Evolutionary conservation across 805 yeast genomes (phyloP).

Genomic region (Isabelozyma gotoi): DNA sequence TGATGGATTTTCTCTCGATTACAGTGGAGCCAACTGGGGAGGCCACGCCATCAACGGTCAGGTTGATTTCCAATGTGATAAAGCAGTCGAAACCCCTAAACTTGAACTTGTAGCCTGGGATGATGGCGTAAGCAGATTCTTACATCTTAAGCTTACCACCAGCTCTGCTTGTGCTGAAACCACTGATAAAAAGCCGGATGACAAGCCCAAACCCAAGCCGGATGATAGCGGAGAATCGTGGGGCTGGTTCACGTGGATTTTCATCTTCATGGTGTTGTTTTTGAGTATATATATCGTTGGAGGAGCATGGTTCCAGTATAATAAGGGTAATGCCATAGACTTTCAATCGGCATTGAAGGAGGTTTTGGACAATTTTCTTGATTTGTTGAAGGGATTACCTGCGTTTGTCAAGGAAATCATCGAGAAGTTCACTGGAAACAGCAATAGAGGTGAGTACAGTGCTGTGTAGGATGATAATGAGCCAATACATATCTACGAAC

Average conservation of each 20-base stretch:
- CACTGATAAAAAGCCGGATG: slow-evolving; percentile 24
- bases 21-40: slow-evolving; percentile 74
- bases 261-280: slow-evolving; percentile 68
- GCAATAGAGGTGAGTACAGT: slow-evolving; percentile 84
- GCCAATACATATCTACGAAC: no score
- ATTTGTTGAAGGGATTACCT: slow-evolving; percentile 59
- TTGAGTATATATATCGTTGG: slow-evolving; percentile 71
- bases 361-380: slow-evolving; percentile 65
- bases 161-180: slow-evolving; percentile 41
- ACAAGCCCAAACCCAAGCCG: slow-evolving; percentile 10
- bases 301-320: slow-evolving; percentile 74
- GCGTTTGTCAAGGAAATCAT: slow-evolving; percentile 66
- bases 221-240: slow-evolving; percentile 51
- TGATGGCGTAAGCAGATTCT: neutral
- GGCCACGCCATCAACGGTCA: slow-evolving; percentile 47
- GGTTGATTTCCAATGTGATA: slow-evolving; percentile 47
- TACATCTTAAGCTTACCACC: slow-evolving; percentile 21
- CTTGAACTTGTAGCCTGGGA: slow-evolving; percentile 23
- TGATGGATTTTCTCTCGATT: slow-evolving; percentile 32
- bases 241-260: slow-evolving; percentile 84
- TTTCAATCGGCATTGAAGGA: slow-evolving; percentile 73
- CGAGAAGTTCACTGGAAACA: slow-evolving; percentile 60
- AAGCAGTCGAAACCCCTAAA: slow-evolving; percentile 19
- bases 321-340: slow-evolving; percentile 68
- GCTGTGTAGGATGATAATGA: slow-evolving; percentile 65